phyloP scores from a whole-genome alignment of 2,329 filamentous ascomycete species.

The Knoxdaviesia capensis region DNA sequence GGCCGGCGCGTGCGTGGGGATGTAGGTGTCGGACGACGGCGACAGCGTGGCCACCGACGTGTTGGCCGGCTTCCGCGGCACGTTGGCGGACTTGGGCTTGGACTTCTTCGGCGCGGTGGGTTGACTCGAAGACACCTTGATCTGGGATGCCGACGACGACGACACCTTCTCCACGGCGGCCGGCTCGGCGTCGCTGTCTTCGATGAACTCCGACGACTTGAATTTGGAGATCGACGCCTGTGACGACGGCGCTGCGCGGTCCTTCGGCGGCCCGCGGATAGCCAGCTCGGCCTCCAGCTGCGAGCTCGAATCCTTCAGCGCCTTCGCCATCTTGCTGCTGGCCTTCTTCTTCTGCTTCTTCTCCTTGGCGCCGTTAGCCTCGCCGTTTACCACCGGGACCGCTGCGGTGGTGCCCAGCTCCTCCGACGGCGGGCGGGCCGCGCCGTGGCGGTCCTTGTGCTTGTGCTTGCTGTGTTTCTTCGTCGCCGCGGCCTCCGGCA shows the following conservation, averaged over 20 bases:
- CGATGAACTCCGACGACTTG: slow-evolving; percentile 9
- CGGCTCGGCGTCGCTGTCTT: slow-evolving; percentile 7
- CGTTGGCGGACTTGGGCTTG: slow-evolving; percentile 9
- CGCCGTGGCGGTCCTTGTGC: slow-evolving; percentile 1
- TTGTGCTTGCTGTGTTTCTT: slow-evolving; percentile 1
- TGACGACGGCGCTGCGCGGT: not conserved
- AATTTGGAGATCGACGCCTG: not conserved
- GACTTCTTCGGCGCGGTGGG: slow-evolving; percentile 9
- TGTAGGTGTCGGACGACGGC: slow-evolving; percentile 13
- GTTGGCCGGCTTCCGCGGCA: slow-evolving; percentile 7
- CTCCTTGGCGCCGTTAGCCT: not conserved
- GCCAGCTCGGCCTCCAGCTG: not conserved
- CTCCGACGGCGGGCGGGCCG: not conserved
- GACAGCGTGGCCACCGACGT: slow-evolving; percentile 21
- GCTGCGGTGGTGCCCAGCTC: not conserved
- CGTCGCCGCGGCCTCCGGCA: not conserved
- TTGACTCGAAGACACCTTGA: too few relatives aligned
- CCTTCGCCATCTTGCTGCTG: too few relatives aligned
- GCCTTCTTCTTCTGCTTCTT: slow-evolving; percentile 13
- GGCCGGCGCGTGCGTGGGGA: slow-evolving; percentile 16
- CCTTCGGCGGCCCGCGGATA: too few relatives aligned
- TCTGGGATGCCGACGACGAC: slow-evolving; percentile 4
- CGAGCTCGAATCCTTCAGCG: slow-evolving; percentile 2
- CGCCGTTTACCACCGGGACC: too few relatives aligned
- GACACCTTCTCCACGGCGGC: slow-evolving; percentile 2